Percentiles rank a stretch among this genome's conserved stretches.
Conservation (phyloP, 2,329 filamentous ascomycete species). For the Aspergillus sp. region DNA sequence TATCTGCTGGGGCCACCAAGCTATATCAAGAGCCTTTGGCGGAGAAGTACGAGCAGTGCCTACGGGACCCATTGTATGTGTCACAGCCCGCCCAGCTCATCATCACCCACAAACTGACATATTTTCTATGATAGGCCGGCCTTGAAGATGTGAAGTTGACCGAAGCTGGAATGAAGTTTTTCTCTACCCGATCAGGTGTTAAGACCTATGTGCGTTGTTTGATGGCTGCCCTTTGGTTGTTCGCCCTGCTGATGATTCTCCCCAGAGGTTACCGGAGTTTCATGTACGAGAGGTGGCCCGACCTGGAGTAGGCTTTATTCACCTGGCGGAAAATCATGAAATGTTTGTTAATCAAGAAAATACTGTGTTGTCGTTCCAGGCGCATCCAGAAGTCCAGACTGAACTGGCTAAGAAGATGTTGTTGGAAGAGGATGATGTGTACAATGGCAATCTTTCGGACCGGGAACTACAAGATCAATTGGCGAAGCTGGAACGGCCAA, state of each 20-base stretch:
- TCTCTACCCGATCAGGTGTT: conserved; percentile 20
- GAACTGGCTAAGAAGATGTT: conserved; percentile 43
- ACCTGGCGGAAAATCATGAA: conserved; percentile 43
- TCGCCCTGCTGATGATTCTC: conserved; percentile 10
- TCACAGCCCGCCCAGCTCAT: not conserved
- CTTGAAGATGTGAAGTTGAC: conserved; percentile 38
- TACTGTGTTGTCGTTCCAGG: conserved; percentile 49
- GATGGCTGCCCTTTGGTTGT: not conserved
- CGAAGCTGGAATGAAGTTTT: conserved; percentile 41
- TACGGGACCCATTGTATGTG: conserved; percentile 13
- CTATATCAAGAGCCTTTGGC: conserved; percentile 36
- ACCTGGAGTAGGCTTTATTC: conserved; percentile 36
- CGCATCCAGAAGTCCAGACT: conserved; percentile 48
- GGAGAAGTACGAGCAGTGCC: conserved; percentile 42
- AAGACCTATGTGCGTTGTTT: not conserved
- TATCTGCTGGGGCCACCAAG: conserved; percentile 52
- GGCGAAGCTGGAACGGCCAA: not conserved
- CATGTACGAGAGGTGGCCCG: conserved; percentile 43
- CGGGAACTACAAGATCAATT: not conserved
- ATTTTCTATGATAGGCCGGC: conserved; percentile 35
- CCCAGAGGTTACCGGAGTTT: conserved; percentile 43
- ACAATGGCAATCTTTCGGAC: conserved; percentile 11
- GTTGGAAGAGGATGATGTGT: conserved; percentile 15
- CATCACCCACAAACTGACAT: not conserved
- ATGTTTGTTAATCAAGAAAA: conserved; percentile 43